Base-by-base conservation (phyloP, 2,329 filamentous ascomycete species). In the Talaromyces verruculosus region DNA sequence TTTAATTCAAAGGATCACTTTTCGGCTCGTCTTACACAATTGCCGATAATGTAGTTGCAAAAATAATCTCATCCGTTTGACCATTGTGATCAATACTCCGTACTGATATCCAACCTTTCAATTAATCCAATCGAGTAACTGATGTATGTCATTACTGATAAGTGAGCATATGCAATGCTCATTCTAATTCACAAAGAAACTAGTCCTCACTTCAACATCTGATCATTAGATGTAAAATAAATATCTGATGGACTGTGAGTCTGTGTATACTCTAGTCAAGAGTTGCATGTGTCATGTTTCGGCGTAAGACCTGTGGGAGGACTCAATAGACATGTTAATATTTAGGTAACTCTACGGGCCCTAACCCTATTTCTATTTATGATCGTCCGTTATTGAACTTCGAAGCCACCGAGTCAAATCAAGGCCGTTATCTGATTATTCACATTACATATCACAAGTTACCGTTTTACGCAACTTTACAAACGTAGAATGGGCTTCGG, bases 151-250 rank as follows among this genome's bases (percentile, higher is more conserved):
- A 25, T 39, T 37, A 17, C 33, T 57, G 11, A 57, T 37, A 57
- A 19, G 17, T 22, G 51, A 55, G 51, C 30, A 55, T 55, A 35
- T 55, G 30, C 30, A 55, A 55, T 55, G 51, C n/a, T 55, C n/a
- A 55, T 35, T 10, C 1, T 7, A n/a, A 37, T 17, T 10, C 10
- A 35, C 30, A 35, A 55, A 35, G 11, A n/a, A 19, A 33, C 17
- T 8, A 35, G 28, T 33, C 28, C 7, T 33, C 7, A 30, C 28
- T 35, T n/a, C 28, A 33, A 28, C 25, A 51, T 7, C 17, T 10
- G 7, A 4, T 11, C 8, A 3, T 2, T 10, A 19, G 8, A 35
- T 55, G 28, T 13, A 17, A 39, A 7, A 25, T 37, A 39, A 22
- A 13, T 6, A 22, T 15, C 10, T 17, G n/a, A 33, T 7, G 8